phyloP scores from a whole-genome alignment of 176 grass and related monocot genomes.

The Musa beccarii region DNA sequence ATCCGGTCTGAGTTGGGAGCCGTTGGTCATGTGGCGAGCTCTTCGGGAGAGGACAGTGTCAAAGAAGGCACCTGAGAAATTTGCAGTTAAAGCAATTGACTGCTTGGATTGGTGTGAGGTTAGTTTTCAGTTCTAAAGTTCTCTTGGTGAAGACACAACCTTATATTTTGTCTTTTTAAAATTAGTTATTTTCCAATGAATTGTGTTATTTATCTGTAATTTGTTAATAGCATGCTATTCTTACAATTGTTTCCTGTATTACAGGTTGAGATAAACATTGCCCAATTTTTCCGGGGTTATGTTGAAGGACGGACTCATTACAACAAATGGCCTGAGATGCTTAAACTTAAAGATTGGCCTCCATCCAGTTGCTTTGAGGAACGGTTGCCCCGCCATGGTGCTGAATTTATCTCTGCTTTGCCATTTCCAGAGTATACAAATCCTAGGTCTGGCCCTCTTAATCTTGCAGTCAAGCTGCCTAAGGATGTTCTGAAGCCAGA shows the following conservation, averaged over 20 bases:
- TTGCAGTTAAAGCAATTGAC: slow-evolving; percentile 31
- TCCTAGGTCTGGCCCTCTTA: slow-evolving; percentile 47
- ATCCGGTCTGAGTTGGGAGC: slow-evolving; percentile 44
- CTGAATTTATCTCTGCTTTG: slow-evolving; percentile 40
- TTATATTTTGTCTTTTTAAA: background rate
- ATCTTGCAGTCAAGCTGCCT: slow-evolving; percentile 52
- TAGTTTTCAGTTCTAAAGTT: slow-evolving; percentile 6
- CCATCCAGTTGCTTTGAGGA: slow-evolving; percentile 66
- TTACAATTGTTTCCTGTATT: background rate
- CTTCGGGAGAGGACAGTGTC: slow-evolving; percentile 15
- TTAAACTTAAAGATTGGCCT: slow-evolving; percentile 89
- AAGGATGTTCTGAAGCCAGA: slow-evolving; percentile 47
- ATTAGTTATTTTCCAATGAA: background rate
- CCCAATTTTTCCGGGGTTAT: slow-evolving; percentile 56
- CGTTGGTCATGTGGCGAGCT: slow-evolving; percentile 41
- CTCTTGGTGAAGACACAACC: background rate
- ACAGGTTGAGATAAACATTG: slow-evolving; percentile 37
- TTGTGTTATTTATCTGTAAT: background rate
- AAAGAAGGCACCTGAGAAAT: slow-evolving; percentile 19
- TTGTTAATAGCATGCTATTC: background rate
- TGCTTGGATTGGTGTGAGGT: slow-evolving; percentile 67
- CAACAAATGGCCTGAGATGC: slow-evolving; percentile 67
- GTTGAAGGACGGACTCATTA: slow-evolving; percentile 32
- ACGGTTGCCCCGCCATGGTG: slow-evolving; percentile 56
- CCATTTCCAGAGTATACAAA: slow-evolving; percentile 77